These are phyloP conservation scores for Bruguiera gymnorhiza DNA, from an alignment of 345 rosid genomes.

Conservation along the genomic window DNA sequence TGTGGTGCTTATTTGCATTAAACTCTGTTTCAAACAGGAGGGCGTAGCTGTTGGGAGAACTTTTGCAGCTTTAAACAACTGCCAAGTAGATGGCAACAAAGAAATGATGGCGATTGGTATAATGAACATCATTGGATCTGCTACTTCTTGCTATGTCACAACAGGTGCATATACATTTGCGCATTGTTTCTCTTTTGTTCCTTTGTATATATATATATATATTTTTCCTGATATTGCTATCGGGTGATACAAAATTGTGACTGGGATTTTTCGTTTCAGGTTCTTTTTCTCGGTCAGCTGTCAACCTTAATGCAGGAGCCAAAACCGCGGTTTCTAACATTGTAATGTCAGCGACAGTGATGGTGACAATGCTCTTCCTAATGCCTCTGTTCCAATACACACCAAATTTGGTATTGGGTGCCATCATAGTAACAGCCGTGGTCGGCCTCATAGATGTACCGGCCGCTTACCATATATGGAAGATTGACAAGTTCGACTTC, in stretches of 20 bases:
- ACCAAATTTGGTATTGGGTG: slow-evolving; percentile 83
- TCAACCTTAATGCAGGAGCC: slow-evolving; percentile 87
- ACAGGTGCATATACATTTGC: slow-evolving; percentile 35
- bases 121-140: slow-evolving; percentile 91
- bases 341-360: slow-evolving; percentile 84
- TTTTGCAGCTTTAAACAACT: slow-evolving; percentile 81
- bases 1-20: not conserved
- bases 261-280: slow-evolving; percentile 35
- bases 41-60: slow-evolving; percentile 99
- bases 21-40: slow-evolving; percentile 54
- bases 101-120: slow-evolving; percentile 97
- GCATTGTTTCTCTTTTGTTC: not conserved
- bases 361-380: slow-evolving; percentile 87
- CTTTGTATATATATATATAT: too few species aligned
- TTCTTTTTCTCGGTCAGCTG: slow-evolving; percentile 93
- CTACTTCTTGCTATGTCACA: slow-evolving; percentile 92
- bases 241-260: not conserved
- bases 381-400: slow-evolving; percentile 97
- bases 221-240: not conserved
- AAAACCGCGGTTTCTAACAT: slow-evolving; percentile 93
- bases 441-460: slow-evolving; percentile 89
- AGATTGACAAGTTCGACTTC: slow-evolving; percentile 89
- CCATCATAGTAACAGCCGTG: slow-evolving; percentile 89
- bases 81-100: slow-evolving; percentile 94
- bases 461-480: slow-evolving; percentile 71